Conservation (phyloP, 176 grass and related monocot species). For the Bothriochloa decipiens region DNA sequence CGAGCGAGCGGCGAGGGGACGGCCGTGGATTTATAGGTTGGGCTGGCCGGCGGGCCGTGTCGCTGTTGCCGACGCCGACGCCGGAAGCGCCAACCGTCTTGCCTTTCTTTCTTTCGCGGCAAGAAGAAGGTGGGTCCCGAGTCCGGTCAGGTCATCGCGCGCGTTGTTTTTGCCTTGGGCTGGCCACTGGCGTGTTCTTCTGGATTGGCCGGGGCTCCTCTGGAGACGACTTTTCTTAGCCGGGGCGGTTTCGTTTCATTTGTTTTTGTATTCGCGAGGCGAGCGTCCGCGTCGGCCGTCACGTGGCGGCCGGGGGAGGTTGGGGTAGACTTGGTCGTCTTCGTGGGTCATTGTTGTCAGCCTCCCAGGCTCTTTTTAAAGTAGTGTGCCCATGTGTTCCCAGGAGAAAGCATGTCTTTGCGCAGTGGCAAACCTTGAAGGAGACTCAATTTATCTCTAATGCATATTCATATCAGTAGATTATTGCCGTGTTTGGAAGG, state of each 20-base stretch:
- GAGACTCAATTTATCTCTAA: too few relatives aligned
- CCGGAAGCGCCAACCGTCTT: background rate
- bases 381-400: too few relatives aligned
- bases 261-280: background rate
- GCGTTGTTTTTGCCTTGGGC: background rate
- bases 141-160: background rate
- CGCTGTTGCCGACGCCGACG: background rate
- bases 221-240: slow-evolving; percentile 10
- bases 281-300: slow-evolving; percentile 3
- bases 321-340: too few relatives aligned
- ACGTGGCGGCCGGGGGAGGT: background rate
- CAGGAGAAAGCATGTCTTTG: too few relatives aligned
- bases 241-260: background rate
- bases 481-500: too few relatives aligned
- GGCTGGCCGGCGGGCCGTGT: background rate
- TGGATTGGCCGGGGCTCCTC: background rate
- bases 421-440: too few relatives aligned
- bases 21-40: background rate
- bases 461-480: too few relatives aligned
- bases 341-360: too few relatives aligned
- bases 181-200: background rate
- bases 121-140: slow-evolving; percentile 19
- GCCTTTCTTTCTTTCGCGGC: slow-evolving; percentile 20
- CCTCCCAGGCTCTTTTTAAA: too few relatives aligned
- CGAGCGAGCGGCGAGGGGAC: background rate